phyloP scores from a whole-genome alignment of 495 filamentous ascomycete species.

The Penicillium riverlandense region DNA sequence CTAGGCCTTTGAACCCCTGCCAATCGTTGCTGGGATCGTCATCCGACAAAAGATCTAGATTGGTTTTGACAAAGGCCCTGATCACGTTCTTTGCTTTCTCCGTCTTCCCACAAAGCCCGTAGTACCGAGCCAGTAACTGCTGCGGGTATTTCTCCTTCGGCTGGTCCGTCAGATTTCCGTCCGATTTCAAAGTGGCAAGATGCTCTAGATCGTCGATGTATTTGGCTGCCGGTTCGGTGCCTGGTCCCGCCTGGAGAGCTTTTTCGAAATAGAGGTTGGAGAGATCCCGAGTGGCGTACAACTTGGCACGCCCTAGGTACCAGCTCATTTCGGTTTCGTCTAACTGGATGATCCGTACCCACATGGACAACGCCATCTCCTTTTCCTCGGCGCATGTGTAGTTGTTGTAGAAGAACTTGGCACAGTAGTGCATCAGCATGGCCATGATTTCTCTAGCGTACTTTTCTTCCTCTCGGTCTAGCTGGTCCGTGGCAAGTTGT shows the following conservation, averaged over 20 bases:
- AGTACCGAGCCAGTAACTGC: slow-evolving; percentile 13
- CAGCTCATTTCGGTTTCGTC: neutral
- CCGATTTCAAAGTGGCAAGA: neutral
- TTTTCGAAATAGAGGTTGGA: neutral
- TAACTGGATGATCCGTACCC: slow-evolving; percentile 3
- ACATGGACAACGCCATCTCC: slow-evolving; percentile 2
- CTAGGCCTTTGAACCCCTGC: slow-evolving; percentile 24
- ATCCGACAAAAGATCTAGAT: slow-evolving; percentile 35
- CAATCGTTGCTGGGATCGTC: slow-evolving; percentile 37
- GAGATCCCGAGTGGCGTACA: neutral
- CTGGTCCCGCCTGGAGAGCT: neutral
- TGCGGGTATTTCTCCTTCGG: neutral
- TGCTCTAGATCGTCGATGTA: slow-evolving; percentile 1
- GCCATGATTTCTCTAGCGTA: too few relatives aligned
- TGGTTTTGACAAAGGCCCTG: slow-evolving; percentile 21
- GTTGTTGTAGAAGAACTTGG: slow-evolving; percentile 3
- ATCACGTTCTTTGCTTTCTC: slow-evolving; percentile 18
- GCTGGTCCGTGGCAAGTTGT: too few relatives aligned
- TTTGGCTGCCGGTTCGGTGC: neutral
- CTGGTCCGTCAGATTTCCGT: too few relatives aligned
- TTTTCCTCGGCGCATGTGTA: neutral
- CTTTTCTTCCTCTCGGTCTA: too few relatives aligned
- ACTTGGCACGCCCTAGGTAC: neutral
- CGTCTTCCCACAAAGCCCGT: slow-evolving; percentile 19
- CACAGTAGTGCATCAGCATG: slow-evolving; percentile 4